Evolutionary conservation across 2,329 filamentous ascomycete species (phyloP).

Genomic region (Onygena corvina): DNA sequence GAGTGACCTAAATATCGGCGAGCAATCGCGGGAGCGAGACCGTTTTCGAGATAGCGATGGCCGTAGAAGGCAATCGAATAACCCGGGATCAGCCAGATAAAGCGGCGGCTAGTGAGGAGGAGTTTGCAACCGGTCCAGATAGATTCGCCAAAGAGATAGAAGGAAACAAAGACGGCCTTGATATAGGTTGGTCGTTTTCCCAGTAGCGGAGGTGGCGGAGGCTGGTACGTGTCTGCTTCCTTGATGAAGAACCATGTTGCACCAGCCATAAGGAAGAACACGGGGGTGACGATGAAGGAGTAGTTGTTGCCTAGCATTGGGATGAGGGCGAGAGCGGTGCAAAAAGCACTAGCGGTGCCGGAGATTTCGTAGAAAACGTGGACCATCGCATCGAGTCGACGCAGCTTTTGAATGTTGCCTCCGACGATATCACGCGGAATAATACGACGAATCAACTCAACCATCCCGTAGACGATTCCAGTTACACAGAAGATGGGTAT

Average conservation of each 20-base stretch:
- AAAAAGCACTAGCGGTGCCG: conserved; percentile 39
- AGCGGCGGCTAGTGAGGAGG: conserved; percentile 38
- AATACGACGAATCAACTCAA: conserved; percentile 41
- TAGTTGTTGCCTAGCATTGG: conserved; percentile 41
- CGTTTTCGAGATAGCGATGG: conserved; percentile 42
- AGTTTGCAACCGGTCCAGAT: conserved; percentile 38
- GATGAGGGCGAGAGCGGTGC: conserved; percentile 41
- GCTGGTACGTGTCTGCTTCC: conserved; percentile 25
- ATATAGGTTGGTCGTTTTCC: conserved; percentile 26
- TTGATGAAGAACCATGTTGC: conserved; percentile 38
- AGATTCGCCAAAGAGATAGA: conserved; percentile 37
- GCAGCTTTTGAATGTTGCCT: conserved; percentile 40
- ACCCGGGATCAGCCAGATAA: conserved; percentile 40
- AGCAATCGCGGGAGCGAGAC: conserved; percentile 37
- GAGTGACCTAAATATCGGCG: conserved; percentile 38
- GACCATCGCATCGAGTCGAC: conserved; percentile 37
- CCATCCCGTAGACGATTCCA: conserved; percentile 39
- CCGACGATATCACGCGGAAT: conserved; percentile 43
- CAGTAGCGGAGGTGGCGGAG: conserved; percentile 14
- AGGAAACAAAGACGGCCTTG: conserved; percentile 30
- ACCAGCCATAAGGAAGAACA: conserved; percentile 36
- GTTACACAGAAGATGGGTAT: conserved; percentile 39
- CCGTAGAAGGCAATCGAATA: conserved; percentile 41
- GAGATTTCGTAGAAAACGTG: conserved; percentile 41
- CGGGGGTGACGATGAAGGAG: conserved; percentile 41